Evolutionary conservation across 2,329 filamentous ascomycete genomes (phyloP), one percentile per base, ranked within the genome.

Genomic region (Talaromyces sp.): DNA sequence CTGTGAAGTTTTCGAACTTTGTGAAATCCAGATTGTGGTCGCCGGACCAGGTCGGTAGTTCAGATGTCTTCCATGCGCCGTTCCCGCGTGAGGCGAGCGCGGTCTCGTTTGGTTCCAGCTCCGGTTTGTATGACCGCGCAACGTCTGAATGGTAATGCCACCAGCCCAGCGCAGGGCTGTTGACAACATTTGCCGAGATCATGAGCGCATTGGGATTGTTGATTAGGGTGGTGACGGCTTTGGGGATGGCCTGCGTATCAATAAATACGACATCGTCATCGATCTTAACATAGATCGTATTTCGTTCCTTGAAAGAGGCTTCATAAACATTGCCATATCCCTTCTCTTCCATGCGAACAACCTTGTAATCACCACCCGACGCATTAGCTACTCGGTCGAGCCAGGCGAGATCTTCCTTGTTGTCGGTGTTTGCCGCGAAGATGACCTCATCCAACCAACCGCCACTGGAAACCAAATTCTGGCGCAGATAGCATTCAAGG

Each of bases 401-500:
- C 64, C 64, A 66, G 17, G 52, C 64, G 19, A 66, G 41, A 58
- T 66, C 64, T 37, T 66, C 59, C 27, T 59, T 27, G 11, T 66
- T 50, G 15, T 66, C 58, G 2, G 64, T 66, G 43, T 66, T 66
- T 41, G 64, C 64, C 6, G 64, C 64, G 33, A 54, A 66, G 45
- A 66, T 57, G 15, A 66, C 64, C 39, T 66, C 59, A 25, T 66
- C 64, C 35, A 66, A 47, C 64, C 64, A 66, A 52, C 64, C 64
- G 19, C 64, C 64, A 59, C 61, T 66, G 9, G 64, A 66, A 13
- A 62, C 64, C 25, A 66, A 35, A 39, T 66, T 66, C 39, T 66
- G 60, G 25, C 64, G 64, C 25, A 66, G 35, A 54, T 66, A 62
- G 35, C 64, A 66, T 62, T 66, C 64, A 11, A 66, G 61, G 35